These are phyloP conservation scores for Cryptococcus sp. DNA, from an alignment of 1,284 basidiomycete genomes.

Conservation along the genomic window DNA sequence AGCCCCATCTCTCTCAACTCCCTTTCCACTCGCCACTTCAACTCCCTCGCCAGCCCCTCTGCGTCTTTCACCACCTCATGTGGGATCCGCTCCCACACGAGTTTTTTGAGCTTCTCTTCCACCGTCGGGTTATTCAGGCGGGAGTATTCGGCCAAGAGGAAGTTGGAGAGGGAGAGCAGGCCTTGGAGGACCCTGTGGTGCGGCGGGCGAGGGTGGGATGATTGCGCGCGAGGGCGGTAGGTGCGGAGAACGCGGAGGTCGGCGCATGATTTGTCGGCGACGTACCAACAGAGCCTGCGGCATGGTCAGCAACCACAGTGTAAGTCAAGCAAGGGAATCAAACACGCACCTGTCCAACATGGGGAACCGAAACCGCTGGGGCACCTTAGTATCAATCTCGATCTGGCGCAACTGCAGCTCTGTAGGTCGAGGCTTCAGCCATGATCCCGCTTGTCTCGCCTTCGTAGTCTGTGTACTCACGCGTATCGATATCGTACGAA, in stretches of 20 bases:
- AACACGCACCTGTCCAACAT: conserved; percentile 67
- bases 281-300: conserved; percentile 80
- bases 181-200: conserved; percentile 64
- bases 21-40: conserved; percentile 70
- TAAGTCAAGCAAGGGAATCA: neutral
- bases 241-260: conserved; percentile 65
- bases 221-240: conserved; percentile 47
- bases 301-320: neutral
- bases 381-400: conserved; percentile 87
- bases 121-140: conserved; percentile 56
- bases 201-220: conserved; percentile 8
- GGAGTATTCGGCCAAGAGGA: conserved; percentile 72
- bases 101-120: conserved; percentile 62
- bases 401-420: conserved; percentile 85
- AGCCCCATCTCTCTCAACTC: conserved; percentile 48
- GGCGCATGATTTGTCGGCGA: conserved; percentile 69
- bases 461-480: conserved; percentile 33
- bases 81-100: conserved; percentile 75
- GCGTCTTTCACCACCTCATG: conserved; percentile 74
- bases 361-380: conserved; percentile 92
- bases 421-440: conserved; percentile 48
- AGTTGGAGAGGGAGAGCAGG: conserved; percentile 65
- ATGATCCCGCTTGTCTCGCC: conserved; percentile 4
- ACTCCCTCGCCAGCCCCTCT: conserved; percentile 69
- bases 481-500: conserved; percentile 59